Conservation (phyloP, 1,284 basidiomycete genomes). For the Waitea zeae region DNA sequence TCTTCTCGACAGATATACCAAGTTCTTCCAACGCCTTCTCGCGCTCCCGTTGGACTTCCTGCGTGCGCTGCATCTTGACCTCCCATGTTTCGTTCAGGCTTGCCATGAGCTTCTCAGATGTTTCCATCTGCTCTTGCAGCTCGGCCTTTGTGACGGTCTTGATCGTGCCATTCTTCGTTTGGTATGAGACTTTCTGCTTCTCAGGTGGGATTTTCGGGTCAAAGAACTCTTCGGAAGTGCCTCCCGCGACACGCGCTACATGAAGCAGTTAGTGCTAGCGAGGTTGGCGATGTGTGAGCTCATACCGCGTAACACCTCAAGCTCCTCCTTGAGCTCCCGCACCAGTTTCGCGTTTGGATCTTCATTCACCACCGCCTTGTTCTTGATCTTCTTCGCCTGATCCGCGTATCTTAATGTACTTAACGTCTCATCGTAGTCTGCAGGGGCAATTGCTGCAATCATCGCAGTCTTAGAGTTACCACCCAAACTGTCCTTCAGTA, state of each 20-base stretch:
- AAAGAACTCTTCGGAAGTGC: slow-evolving; percentile 56
- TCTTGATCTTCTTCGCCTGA: slow-evolving; percentile 99
- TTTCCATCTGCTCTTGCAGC: slow-evolving; percentile 91
- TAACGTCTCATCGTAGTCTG: slow-evolving; percentile 95
- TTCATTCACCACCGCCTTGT: slow-evolving; percentile 97
- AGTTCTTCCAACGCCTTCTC: slow-evolving; percentile 96
- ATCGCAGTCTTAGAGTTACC: slow-evolving; percentile 92
- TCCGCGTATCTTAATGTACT: slow-evolving; percentile 94
- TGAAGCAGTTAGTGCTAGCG: slow-evolving; percentile 2
- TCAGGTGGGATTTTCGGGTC: slow-evolving; percentile 85
- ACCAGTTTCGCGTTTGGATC: slow-evolving; percentile 98
- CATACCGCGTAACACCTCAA: slow-evolving; percentile 74
- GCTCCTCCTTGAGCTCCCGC: slow-evolving; percentile 94
- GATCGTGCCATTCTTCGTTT: slow-evolving; percentile 85
- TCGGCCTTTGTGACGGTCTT: slow-evolving; percentile 95
- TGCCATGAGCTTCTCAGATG: slow-evolving; percentile 95
- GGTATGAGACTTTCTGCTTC: slow-evolving; percentile 90
- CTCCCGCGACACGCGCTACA: slow-evolving; percentile 42
- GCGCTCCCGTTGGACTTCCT: slow-evolving; percentile 89
- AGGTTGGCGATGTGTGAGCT: slow-evolving; percentile 1
- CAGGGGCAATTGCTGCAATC: slow-evolving; percentile 97
- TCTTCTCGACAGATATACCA: slow-evolving; percentile 95
- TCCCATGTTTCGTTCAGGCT: slow-evolving; percentile 97
- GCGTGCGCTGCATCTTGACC: slow-evolving; percentile 83
- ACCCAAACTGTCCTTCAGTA: slow-evolving; percentile 92